A percentile compares a stretch with the other conserved stretches of the same genome.
These are phyloP conservation scores for Arabidopsis suecica DNA, from an alignment of 345 rosid species.

Conservation along the genomic window DNA sequence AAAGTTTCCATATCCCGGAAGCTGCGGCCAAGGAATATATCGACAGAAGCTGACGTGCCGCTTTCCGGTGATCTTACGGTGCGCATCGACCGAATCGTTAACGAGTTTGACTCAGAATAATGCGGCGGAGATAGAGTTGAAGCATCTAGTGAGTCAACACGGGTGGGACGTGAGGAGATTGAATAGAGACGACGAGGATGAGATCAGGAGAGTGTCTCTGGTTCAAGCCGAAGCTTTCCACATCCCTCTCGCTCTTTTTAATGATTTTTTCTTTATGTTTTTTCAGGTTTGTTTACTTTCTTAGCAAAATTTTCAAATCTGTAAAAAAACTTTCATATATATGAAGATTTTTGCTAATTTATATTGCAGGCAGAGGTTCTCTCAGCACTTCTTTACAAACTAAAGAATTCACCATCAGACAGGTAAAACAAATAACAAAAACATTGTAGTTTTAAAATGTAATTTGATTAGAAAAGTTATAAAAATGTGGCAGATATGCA, in stretches of 20 bases:
- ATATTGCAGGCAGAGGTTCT: constrained; percentile 83
- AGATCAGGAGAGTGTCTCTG: constrained; percentile 64
- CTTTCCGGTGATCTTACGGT: constrained; percentile 35
- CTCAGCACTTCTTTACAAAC: constrained; percentile 76
- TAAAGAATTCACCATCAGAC: constrained; percentile 72
- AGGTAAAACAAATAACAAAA: constrained; percentile 48
- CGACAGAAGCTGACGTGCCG: constrained; percentile 6
- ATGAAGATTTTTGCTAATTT: background rate
- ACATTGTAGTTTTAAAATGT: background rate
- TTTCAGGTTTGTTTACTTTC: constrained; percentile 60
- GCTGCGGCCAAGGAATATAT: constrained; percentile 20
- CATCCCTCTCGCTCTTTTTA: constrained; percentile 60
- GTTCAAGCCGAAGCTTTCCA: constrained; percentile 91
- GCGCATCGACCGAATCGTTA: constrained; percentile 40
- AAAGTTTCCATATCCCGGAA: constrained; percentile 15
- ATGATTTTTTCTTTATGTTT: constrained; percentile 72
- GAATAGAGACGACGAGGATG: constrained; percentile 50
- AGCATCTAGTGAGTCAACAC: constrained; percentile 54
- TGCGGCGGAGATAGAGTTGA: constrained; percentile 27
- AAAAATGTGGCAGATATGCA: constrained; percentile 58
- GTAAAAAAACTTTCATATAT: background rate
- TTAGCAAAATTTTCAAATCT: background rate
- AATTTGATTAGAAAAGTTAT: too few relatives aligned
- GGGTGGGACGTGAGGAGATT: constrained; percentile 82
- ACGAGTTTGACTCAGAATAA: constrained; percentile 34